Percentiles rank a stretch among this genome's conserved stretches.
These are phyloP conservation scores for Phyllosticta paracitricarpa DNA, from an alignment of 2,329 filamentous ascomycete genomes.

Conservation along the genomic window DNA sequence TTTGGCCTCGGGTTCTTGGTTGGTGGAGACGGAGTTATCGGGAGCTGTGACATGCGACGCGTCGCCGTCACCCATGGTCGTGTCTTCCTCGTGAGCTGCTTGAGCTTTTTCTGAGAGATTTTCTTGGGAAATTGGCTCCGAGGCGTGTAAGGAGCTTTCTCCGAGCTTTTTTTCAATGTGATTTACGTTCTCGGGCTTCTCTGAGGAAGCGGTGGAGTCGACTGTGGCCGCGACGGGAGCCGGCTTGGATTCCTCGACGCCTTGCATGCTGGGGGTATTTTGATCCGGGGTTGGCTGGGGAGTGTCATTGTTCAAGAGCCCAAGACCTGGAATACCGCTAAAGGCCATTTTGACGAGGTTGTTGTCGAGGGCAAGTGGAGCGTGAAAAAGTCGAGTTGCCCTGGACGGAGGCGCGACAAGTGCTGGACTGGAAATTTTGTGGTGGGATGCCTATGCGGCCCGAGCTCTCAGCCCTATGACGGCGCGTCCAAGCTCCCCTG, in stretches of 20 bases:
- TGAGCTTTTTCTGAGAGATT: neutral
- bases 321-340: slow-evolving; percentile 24
- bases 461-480: slow-evolving; percentile 7
- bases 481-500: neutral
- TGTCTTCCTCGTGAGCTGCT: neutral
- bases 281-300: neutral
- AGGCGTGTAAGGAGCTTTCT: slow-evolving; percentile 26
- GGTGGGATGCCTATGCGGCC: neutral
- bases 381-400: neutral
- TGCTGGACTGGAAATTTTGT: slow-evolving; percentile 6
- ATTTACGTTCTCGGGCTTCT: neutral
- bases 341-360: neutral
- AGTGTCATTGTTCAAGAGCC: slow-evolving; percentile 17
- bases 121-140: slow-evolving; percentile 22
- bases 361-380: neutral
- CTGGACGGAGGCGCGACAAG: neutral
- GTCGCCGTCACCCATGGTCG: neutral
- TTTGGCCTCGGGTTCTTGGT: slow-evolving; percentile 11
- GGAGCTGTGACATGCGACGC: neutral
- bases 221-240: slow-evolving; percentile 11
- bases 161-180: slow-evolving; percentile 17
- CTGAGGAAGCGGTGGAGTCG: neutral
- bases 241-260: slow-evolving; percentile 10
- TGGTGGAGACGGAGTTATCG: slow-evolving; percentile 10
- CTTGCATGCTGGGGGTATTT: neutral